A percentile compares a stretch with the other conserved stretches of the same genome.
These are phyloP conservation scores for Leishmania guyanensis DNA, from an alignment of 208 protist genomes.

Conservation along the genomic window DNA sequence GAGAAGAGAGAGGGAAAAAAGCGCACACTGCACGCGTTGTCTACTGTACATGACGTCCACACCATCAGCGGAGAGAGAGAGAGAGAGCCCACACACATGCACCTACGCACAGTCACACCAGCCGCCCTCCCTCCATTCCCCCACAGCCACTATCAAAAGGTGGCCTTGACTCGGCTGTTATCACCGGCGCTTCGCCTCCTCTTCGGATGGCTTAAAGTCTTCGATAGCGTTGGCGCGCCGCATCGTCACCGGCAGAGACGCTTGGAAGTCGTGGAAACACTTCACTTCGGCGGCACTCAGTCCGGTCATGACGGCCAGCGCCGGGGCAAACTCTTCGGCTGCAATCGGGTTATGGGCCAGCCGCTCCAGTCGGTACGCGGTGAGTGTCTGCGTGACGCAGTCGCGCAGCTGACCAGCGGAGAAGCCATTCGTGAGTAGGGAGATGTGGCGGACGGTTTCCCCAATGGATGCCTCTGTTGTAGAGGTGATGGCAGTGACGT, in stretches of 20 bases:
- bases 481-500: conserved; percentile 19
- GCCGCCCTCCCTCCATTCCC: neutral
- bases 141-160: neutral
- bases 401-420: conserved; percentile 60
- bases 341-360: conserved; percentile 65
- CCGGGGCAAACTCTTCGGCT: conserved; percentile 77
- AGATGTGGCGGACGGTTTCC: conserved; percentile 65
- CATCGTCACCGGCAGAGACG: conserved; percentile 62
- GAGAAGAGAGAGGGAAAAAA: neutral
- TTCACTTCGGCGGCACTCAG: conserved; percentile 55
- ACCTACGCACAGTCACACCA: neutral
- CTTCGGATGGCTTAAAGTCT: conserved; percentile 75
- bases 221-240: conserved; percentile 69
- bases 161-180: neutral
- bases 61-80: neutral
- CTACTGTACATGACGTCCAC: neutral
- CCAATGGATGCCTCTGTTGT: conserved; percentile 22
- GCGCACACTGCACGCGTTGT: neutral
- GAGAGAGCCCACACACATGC: neutral
- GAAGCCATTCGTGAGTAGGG: conserved; percentile 77
- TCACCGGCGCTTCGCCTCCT: conserved; percentile 55
- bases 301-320: conserved; percentile 54
- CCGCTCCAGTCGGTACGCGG: conserved; percentile 68
- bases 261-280: conserved; percentile 68
- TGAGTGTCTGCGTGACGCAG: conserved; percentile 69